Conservation (phyloP, 257 asterid genomes). For the Plantago elongata region DNA sequence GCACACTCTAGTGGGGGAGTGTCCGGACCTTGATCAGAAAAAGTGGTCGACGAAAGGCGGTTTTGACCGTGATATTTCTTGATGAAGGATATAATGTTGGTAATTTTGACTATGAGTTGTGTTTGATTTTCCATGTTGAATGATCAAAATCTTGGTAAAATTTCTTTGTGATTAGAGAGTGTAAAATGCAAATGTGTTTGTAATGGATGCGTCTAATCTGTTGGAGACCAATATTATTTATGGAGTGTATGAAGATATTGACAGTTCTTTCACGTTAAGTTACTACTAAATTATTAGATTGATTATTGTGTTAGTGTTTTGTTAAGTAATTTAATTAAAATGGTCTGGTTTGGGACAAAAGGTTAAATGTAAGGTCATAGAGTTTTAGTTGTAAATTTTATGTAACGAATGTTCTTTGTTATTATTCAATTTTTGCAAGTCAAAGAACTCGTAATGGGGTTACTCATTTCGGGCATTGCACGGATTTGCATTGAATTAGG, state of each 20-base stretch:
- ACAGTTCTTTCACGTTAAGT: neutral
- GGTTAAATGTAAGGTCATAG: too few species aligned
- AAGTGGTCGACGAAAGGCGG: neutral
- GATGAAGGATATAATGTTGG: neutral
- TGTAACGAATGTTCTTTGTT: too few species aligned
- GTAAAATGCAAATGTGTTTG: neutral
- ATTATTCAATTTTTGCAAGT: too few species aligned
- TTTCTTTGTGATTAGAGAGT: neutral
- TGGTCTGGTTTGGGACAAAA: too few species aligned
- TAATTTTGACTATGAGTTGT: neutral
- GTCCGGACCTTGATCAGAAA: neutral
- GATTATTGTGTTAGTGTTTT: too few species aligned
- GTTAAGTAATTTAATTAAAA: too few species aligned
- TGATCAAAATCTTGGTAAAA: neutral
- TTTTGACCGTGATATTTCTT: neutral
- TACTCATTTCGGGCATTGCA: too few species aligned
- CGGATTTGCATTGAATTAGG: too few species aligned
- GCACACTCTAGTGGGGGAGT: constrained; percentile 3
- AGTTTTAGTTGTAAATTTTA: too few species aligned
- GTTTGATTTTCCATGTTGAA: constrained; percentile 5
- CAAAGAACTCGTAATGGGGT: too few species aligned
- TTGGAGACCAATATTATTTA: neutral
- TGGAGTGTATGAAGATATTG: neutral
- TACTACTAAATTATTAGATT: neutral
- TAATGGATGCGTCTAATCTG: too few species aligned